phyloP scores from a whole-genome alignment of 495 filamentous ascomycete genomes.

The Penicillium psychrofluorescens region DNA sequence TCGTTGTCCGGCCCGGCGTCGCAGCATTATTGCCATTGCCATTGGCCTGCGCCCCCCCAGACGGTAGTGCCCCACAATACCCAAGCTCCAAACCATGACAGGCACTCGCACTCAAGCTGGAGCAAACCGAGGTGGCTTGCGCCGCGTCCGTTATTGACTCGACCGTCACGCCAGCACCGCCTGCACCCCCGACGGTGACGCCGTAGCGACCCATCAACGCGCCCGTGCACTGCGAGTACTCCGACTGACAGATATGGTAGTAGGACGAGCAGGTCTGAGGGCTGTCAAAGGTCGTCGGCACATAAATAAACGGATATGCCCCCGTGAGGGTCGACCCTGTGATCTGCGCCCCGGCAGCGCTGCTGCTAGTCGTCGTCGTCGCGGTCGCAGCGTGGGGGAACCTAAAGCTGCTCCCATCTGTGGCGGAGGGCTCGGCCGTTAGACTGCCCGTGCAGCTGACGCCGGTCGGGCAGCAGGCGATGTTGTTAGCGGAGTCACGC shows the following conservation, averaged over 20 bases:
- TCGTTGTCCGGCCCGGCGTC: slow-evolving; percentile 16
- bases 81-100: slow-evolving; percentile 51
- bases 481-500: slow-evolving; percentile 48
- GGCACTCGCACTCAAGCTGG: slow-evolving; percentile 51
- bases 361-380: slow-evolving; percentile 15
- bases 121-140: slow-evolving; percentile 57
- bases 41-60: slow-evolving; percentile 20
- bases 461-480: slow-evolving; percentile 59
- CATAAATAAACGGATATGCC: slow-evolving; percentile 57
- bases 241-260: slow-evolving; percentile 55
- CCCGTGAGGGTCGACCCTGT: slow-evolving; percentile 37
- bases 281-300: slow-evolving; percentile 60
- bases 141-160: slow-evolving; percentile 44
- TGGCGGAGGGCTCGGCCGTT: slow-evolving; percentile 15
- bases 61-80: slow-evolving; percentile 43
- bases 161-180: slow-evolving; percentile 54
- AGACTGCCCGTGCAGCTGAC: slow-evolving; percentile 57
- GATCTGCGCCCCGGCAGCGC: slow-evolving; percentile 21
- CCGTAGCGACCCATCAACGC: slow-evolving; percentile 44
- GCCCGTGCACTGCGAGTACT: slow-evolving; percentile 57
- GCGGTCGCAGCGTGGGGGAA: slow-evolving; percentile 28
- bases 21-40: slow-evolving; percentile 25
- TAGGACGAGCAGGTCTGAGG: slow-evolving; percentile 59
- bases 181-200: slow-evolving; percentile 35
- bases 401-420: slow-evolving; percentile 24